Conservation (phyloP, 352 stramenopile genomes). For the Pythium coloratum region DNA sequence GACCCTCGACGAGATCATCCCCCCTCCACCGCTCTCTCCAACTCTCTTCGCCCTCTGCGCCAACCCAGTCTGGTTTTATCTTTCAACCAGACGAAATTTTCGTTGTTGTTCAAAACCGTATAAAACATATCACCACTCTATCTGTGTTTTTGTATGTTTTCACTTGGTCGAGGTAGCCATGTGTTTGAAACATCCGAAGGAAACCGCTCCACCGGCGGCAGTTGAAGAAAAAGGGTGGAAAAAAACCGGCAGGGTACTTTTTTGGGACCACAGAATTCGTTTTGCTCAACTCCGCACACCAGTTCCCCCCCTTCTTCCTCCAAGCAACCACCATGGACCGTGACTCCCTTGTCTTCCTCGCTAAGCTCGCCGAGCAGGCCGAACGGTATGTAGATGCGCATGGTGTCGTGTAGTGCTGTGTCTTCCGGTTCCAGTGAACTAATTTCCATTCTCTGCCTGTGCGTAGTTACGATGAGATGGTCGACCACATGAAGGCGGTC, state of each 20-base stretch:
- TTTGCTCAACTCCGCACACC: conserved; percentile 44
- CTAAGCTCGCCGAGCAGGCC: conserved; percentile 80
- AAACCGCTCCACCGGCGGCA: conserved; percentile 16
- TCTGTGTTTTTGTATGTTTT: conserved; percentile 5
- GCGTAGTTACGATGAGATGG: conserved; percentile 90
- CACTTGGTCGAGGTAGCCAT: conserved; percentile 3
- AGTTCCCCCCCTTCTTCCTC: conserved; percentile 13
- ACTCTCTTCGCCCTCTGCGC: neutral
- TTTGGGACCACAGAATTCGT: conserved; percentile 55
- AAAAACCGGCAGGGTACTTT: conserved; percentile 35
- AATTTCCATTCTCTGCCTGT: neutral
- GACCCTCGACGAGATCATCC: neutral
- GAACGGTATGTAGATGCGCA: conserved; percentile 48
- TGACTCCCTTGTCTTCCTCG: conserved; percentile 79
- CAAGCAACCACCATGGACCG: conserved; percentile 57
- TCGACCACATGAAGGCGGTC: conserved; percentile 98
- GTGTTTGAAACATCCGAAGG: conserved; percentile 21
- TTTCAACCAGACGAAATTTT: neutral
- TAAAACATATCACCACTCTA: conserved; percentile 10
- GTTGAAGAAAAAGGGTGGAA: conserved; percentile 35
- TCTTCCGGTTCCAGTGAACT: neutral
- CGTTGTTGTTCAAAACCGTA: neutral
- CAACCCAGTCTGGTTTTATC: neutral
- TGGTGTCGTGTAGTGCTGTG: neutral
- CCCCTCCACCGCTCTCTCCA: neutral